A percentile compares a stretch with the other conserved stretches of the same genome.
Evolutionary conservation across 768 basidiomycete genomes (phyloP).

Genomic region (Filobasidium floriforme): DNA sequence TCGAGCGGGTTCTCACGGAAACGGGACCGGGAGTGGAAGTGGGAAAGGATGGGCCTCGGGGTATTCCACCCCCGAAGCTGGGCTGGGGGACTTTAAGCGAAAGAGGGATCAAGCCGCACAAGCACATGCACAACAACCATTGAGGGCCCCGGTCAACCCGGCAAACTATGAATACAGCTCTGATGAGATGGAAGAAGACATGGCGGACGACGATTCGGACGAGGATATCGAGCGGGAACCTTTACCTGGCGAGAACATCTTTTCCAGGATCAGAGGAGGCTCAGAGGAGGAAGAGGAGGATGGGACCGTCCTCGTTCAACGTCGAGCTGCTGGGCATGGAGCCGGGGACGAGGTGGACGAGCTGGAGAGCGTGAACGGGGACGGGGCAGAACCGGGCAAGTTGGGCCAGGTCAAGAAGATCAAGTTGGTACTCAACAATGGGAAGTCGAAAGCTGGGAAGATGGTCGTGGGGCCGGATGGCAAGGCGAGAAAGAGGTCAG

Average conservation of each 20-base stretch:
- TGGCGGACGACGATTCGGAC: background rate
- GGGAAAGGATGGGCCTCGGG: too few relatives aligned
- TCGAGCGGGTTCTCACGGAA: too few relatives aligned
- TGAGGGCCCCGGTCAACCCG: background rate
- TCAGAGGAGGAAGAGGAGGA: background rate
- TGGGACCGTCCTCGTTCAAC: background rate
- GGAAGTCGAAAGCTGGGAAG: background rate
- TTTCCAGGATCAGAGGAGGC: background rate
- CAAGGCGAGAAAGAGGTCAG: background rate
- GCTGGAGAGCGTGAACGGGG: conserved; percentile 1
- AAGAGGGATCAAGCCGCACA: too few relatives aligned
- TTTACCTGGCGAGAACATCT: conserved; percentile 4
- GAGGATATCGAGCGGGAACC: conserved; percentile 8
- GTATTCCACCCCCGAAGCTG: too few relatives aligned
- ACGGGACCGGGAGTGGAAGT: too few relatives aligned
- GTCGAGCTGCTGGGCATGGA: background rate
- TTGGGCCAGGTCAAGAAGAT: conserved; percentile 4
- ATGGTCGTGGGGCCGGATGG: background rate
- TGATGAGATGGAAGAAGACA: background rate
- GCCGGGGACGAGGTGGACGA: conserved; percentile 1
- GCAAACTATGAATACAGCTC: background rate
- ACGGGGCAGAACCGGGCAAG: background rate
- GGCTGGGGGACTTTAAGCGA: too few relatives aligned
- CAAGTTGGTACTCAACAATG: conserved; percentile 3
- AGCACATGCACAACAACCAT: background rate